These are phyloP conservation scores for Chrysanthemum makinoi DNA, from an alignment of 129 eudicot genomes.

Conservation along the genomic window DNA sequence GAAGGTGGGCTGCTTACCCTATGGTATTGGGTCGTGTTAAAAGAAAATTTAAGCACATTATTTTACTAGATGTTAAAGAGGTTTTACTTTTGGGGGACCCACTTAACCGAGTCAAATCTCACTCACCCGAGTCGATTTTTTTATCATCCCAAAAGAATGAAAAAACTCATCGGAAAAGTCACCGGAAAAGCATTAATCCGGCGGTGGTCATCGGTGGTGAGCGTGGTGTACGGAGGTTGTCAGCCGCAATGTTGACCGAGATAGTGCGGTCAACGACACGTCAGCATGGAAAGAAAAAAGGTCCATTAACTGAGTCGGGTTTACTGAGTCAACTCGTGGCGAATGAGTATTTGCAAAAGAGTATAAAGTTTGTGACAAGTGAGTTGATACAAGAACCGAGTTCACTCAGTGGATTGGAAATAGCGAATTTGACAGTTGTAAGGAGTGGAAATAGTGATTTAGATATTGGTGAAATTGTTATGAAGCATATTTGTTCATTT, in stretches of 20 bases:
- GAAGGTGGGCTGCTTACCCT: constrained; percentile 90
- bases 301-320: constrained; percentile 56
- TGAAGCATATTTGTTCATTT: constrained; percentile 65
- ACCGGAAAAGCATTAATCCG: constrained; percentile 36
- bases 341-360: constrained; percentile 50
- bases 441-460: constrained; percentile 65
- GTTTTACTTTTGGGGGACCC: constrained; percentile 71
- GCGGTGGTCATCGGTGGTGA: constrained; percentile 62
- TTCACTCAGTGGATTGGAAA: constrained; percentile 44
- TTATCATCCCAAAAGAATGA: constrained; percentile 37
- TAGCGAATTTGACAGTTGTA: constrained; percentile 37
- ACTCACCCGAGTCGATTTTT: constrained; percentile 59
- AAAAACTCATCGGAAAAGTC: constrained; percentile 38
- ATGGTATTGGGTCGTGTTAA: constrained; percentile 76
- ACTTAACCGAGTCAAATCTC: constrained; percentile 56
- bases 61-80: constrained; percentile 61
- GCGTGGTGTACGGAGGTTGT: constrained; percentile 68
- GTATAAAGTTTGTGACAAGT: constrained; percentile 41
- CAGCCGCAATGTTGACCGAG: constrained; percentile 64
- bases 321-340: constrained; percentile 67
- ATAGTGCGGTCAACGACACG: constrained; percentile 52
- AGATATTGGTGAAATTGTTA: constrained; percentile 45
- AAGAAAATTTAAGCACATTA: constrained; percentile 55
- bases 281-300: constrained; percentile 62
- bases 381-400: constrained; percentile 72